Conservation (phyloP, 805 yeast genomes). For the Saccharomycopsis fermentans region DNA sequence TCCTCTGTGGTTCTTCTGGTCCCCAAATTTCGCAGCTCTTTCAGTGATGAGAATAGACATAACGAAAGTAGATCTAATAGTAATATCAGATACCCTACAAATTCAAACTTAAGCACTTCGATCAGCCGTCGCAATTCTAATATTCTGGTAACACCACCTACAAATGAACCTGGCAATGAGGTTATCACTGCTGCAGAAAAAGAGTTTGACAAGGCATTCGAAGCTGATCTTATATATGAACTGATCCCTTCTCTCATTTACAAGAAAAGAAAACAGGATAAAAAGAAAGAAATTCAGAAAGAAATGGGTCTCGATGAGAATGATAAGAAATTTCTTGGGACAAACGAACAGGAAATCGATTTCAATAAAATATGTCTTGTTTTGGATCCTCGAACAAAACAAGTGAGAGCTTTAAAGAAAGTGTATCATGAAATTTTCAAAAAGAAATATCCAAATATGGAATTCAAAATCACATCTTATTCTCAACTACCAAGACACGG, state of each 20-base stretch:
- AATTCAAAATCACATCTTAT: constrained; percentile 28
- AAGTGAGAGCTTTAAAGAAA: constrained; percentile 11
- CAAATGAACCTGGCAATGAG: not conserved
- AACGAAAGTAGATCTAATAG: not conserved
- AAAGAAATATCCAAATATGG: constrained; percentile 17
- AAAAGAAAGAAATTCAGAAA: not conserved
- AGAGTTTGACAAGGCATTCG: not conserved
- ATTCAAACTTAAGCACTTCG: not conserved
- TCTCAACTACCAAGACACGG: constrained; percentile 30
- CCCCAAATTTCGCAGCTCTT: not conserved
- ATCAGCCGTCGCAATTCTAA: not conserved
- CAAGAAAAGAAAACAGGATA: not conserved
- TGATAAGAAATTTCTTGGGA: not conserved
- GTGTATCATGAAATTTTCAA: constrained; percentile 18
- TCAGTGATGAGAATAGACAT: not conserved
- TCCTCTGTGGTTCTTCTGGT: not conserved
- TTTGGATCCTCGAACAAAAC: constrained; percentile 7
- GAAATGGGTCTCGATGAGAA: not conserved
- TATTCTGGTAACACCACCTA: not conserved
- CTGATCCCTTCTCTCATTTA: not conserved
- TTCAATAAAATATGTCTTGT: constrained; percentile 3
- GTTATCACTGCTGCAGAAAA: not conserved
- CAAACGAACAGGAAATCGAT: not conserved
- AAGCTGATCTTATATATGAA: not conserved
- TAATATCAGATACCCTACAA: not conserved